Evolutionary conservation across 441 rosid genomes (phyloP).

Genomic region (Iberis amara): DNA sequence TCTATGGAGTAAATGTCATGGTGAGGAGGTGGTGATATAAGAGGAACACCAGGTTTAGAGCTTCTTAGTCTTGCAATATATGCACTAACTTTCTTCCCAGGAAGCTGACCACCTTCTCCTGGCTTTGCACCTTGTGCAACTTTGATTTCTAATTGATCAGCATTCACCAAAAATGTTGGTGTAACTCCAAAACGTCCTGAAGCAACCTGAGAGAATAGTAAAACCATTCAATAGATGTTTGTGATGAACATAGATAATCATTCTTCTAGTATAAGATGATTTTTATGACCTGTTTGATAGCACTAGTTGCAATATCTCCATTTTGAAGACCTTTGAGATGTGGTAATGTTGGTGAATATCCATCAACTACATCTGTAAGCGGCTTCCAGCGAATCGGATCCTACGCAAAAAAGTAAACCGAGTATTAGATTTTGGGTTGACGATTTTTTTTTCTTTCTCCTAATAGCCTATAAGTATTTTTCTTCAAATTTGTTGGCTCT

Average conservation of each 20-base stretch:
- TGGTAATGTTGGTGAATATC: conserved; percentile 92
- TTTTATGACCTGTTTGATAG: conserved; percentile 82
- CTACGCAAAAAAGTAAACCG: conserved; percentile 29
- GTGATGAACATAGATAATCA: background rate
- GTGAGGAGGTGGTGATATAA: conserved; percentile 98
- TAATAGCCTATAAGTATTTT: no score
- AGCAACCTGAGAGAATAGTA: conserved; percentile 66
- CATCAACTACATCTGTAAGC: conserved; percentile 89
- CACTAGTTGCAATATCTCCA: conserved; percentile 98
- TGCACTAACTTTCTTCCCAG: conserved; percentile 98
- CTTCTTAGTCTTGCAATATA: conserved; percentile 92
- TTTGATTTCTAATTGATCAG: conserved; percentile 92
- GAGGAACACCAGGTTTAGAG: conserved; percentile 99
- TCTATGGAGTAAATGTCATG: conserved; percentile 97
- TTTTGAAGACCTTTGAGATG: conserved; percentile 99
- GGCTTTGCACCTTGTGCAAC: conserved; percentile 99
- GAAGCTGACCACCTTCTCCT: conserved; percentile 98
- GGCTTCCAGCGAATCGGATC: conserved; percentile 98
- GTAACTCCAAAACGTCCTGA: conserved; percentile 99
- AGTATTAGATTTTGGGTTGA: no score
- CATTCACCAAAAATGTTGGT: conserved; percentile 95
- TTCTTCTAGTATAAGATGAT: conserved; percentile 20
- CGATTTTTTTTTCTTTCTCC: no score
- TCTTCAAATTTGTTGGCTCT: no score
- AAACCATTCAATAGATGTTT: conserved; percentile 3